phyloP scores from a whole-genome alignment of 2,329 filamentous ascomycete species.

The Beauveria medogensis region DNA sequence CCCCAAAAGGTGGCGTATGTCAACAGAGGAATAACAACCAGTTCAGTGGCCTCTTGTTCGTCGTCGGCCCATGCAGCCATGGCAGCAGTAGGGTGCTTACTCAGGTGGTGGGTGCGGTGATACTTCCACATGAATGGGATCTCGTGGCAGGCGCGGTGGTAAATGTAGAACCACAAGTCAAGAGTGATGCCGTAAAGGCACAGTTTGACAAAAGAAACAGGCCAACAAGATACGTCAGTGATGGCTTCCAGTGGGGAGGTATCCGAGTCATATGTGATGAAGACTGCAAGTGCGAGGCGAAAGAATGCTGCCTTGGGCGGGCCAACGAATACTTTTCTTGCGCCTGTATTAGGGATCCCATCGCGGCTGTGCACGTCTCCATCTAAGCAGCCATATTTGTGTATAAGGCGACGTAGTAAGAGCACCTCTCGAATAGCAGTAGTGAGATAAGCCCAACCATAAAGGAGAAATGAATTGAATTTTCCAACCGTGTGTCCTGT shows the following conservation, averaged over 20 bases:
- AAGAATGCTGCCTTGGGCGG: slow-evolving; percentile 1
- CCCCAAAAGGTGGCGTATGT: slow-evolving; percentile 27
- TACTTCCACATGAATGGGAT: slow-evolving; percentile 68
- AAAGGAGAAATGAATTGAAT: slow-evolving; percentile 12
- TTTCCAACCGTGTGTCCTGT: slow-evolving; percentile 11
- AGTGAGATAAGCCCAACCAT: slow-evolving; percentile 10
- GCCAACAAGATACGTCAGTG: too few relatives aligned
- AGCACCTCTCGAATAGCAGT: slow-evolving; percentile 21
- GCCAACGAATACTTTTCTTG: slow-evolving; percentile 16
- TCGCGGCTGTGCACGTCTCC: slow-evolving; percentile 27
- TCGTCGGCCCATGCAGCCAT: slow-evolving; percentile 42
- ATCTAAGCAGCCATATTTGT: slow-evolving; percentile 21
- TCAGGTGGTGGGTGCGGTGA: slow-evolving; percentile 60
- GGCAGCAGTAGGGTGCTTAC: slow-evolving; percentile 45
- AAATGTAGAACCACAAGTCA: slow-evolving; percentile 34
- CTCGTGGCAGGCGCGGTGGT: slow-evolving; percentile 58
- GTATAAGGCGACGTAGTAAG: slow-evolving; percentile 22
- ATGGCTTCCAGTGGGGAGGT: slow-evolving; percentile 23
- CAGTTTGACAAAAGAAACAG: slow-evolving; percentile 42
- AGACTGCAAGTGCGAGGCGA: slow-evolving; percentile 11
- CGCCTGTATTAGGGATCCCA: slow-evolving; percentile 24
- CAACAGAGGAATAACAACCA: slow-evolving; percentile 30
- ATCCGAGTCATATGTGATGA: slow-evolving; percentile 13
- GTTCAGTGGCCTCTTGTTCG: slow-evolving; percentile 33
- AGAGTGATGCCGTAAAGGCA: slow-evolving; percentile 59